Evolutionary conservation across 352 stramenopile species (phyloP), one percentile per base, ranked within the genome.

Genomic region (Globisporangium acanthophoron): DNA sequence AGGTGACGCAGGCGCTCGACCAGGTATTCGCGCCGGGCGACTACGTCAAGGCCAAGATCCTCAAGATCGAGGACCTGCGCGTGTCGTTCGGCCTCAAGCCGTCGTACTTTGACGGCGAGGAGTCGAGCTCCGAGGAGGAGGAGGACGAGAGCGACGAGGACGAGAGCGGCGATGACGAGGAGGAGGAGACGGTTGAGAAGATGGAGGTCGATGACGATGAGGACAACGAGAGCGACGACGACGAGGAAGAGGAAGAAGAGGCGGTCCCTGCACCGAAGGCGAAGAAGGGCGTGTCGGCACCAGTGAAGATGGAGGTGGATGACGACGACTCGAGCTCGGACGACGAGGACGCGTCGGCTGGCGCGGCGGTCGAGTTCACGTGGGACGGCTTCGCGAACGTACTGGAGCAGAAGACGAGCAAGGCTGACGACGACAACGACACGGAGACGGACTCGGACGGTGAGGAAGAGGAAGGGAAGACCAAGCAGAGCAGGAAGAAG

Each of bases 1-100:
- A 91, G 55, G 83, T 98, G 60, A 97, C 93, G 48, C 95, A 97
- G 61, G 59, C 85, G 63, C 72, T 98, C 47, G 84, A 90, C 58
- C 80, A 93, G 64, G 76, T 98, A 35, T 99, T 98, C 67, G 85
- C 90, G 46, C 88, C 94, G 51, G 95, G 95, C 46, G 96, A 99
- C 76, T 96, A 97, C 60, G 94, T 98, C 24, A 98, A 98, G 80
- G 85, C 96, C n/a, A 92, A 98, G 59, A 88, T 99, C 39, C 66
- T 98, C 21, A 98, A 97, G 74, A 88, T 97, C 47, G 90, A 98
- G 52, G 70, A 88, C 43, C 84, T 88, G 39, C 86, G 89, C 41
- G 76, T 99, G 33, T 97, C 88, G 31, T 97, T 99, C 35, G 96
- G 95, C 44, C 82, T 99, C 40, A 99, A 99, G 76, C 90, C 93